Conservation (phyloP, 2,329 filamentous ascomycete genomes). For the Hysterium pulicare region DNA sequence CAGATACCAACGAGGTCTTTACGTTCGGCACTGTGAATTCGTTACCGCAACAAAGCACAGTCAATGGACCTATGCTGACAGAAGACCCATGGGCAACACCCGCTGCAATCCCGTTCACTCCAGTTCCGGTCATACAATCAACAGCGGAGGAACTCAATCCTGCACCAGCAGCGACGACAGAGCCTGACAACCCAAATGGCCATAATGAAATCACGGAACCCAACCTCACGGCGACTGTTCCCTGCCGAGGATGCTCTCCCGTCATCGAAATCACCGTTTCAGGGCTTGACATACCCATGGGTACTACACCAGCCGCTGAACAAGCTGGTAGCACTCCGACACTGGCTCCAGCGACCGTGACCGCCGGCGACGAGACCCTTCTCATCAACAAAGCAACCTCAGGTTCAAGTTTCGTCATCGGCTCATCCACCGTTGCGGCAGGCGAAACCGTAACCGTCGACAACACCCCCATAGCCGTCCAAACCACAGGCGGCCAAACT, state of each 20-base stretch:
- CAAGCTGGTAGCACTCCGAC: constrained; percentile 10
- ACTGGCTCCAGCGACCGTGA: constrained; percentile 12
- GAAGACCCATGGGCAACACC: too few relatives aligned
- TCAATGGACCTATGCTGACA: too few relatives aligned
- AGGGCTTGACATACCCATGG: constrained; percentile 15
- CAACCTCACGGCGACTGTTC: constrained; percentile 22
- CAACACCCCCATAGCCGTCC: constrained; percentile 14
- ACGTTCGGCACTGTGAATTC: too few relatives aligned
- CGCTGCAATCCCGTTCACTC: too few relatives aligned
- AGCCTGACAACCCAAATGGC: constrained; percentile 24
- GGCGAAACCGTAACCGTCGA: constrained; percentile 20
- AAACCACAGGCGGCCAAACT: constrained; percentile 1
- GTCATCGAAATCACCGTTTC: constrained; percentile 24
- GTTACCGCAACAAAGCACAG: too few relatives aligned
- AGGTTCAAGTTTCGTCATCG: constrained; percentile 11
- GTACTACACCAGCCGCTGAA: constrained; percentile 15
- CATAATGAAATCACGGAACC: constrained; percentile 31
- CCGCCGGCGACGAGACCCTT: constrained; percentile 15
- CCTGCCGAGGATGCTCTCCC: constrained; percentile 26
- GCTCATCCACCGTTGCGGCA: constrained; percentile 8
- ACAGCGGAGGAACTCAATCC: constrained; percentile 22
- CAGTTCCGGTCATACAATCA: neutral
- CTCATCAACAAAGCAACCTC: constrained; percentile 14
- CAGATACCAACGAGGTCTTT: too few relatives aligned
- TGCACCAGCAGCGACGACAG: constrained; percentile 20